Conservation (phyloP, 2,329 filamentous ascomycete genomes). For the Teratosphaeriaceae sp. region DNA sequence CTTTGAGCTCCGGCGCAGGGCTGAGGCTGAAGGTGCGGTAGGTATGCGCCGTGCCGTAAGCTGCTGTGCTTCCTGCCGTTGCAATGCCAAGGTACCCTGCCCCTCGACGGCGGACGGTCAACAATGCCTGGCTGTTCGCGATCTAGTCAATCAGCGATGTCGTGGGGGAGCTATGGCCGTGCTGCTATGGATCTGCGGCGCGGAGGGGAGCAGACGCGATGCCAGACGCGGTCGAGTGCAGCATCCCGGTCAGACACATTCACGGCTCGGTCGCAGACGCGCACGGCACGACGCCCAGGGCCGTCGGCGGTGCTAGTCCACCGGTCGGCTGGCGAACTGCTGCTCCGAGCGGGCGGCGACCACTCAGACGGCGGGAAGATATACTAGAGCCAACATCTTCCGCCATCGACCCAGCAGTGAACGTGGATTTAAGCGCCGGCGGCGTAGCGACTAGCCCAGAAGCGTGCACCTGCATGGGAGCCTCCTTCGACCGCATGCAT, state of each 20-base stretch:
- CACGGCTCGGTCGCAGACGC: neutral
- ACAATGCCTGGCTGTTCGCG: neutral
- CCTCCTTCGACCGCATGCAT: conserved; percentile 2
- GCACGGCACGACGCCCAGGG: neutral
- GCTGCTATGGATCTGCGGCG: neutral
- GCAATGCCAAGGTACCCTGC: too few species aligned
- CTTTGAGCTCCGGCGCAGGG: neutral
- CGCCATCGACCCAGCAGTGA: neutral
- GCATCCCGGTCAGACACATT: neutral
- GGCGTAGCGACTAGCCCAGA: neutral
- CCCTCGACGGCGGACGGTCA: neutral
- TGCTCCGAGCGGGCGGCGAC: neutral
- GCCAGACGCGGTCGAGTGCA: conserved; percentile 3
- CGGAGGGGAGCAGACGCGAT: conserved; percentile 2
- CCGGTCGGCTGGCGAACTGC: neutral
- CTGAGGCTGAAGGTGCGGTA: conserved; percentile 4
- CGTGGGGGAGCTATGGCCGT: conserved; percentile 2
- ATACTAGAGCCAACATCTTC: neutral
- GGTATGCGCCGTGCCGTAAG: conserved; percentile 1
- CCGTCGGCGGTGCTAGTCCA: neutral
- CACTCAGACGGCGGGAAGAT: neutral
- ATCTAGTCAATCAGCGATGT: too few species aligned
- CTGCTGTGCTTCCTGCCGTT: neutral
- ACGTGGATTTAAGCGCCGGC: conserved; percentile 1
- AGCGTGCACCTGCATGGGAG: neutral